phyloP scores from a whole-genome alignment of 345 rosid species.

The Cardamine resedifolia region DNA sequence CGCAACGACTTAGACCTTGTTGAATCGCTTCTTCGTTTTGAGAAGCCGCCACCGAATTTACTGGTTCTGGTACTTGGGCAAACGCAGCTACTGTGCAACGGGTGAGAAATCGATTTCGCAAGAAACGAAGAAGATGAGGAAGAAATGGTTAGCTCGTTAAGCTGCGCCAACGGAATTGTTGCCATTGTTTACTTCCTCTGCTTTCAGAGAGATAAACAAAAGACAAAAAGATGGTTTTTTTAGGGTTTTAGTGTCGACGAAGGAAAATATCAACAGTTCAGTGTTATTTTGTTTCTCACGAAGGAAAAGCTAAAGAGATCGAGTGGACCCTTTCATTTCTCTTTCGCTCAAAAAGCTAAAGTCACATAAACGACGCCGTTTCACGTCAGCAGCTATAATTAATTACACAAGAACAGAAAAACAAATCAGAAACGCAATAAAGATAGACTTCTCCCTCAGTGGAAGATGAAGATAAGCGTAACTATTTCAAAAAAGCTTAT shows the following conservation, averaged over 20 bases:
- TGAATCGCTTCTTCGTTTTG: constrained; percentile 34
- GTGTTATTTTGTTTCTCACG: neutral
- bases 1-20: constrained; percentile 31
- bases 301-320: constrained; percentile 18
- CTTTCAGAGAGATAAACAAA: neutral
- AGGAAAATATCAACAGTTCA: constrained; percentile 27
- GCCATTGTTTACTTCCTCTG: constrained; percentile 44
- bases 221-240: constrained; percentile 24
- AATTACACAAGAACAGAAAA: too few species aligned
- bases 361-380: constrained; percentile 24
- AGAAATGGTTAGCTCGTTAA: constrained; percentile 45
- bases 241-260: constrained; percentile 36
- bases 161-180: constrained; percentile 53
- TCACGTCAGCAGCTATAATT: neutral
- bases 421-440: neutral
- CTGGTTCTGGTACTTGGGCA: constrained; percentile 27
- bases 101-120: constrained; percentile 27
- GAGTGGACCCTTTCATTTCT: constrained; percentile 23
- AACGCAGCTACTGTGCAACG: constrained; percentile 34
- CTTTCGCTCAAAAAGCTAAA: neutral
- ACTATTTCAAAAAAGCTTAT: constrained; percentile 24
- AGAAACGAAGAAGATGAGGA: constrained; percentile 43
- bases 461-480: neutral
- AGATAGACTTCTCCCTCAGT: neutral
- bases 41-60: constrained; percentile 33